These are phyloP conservation scores for Emiliania huxleyi DNA, from an alignment of 78 protist species.

Conservation along the genomic window DNA sequence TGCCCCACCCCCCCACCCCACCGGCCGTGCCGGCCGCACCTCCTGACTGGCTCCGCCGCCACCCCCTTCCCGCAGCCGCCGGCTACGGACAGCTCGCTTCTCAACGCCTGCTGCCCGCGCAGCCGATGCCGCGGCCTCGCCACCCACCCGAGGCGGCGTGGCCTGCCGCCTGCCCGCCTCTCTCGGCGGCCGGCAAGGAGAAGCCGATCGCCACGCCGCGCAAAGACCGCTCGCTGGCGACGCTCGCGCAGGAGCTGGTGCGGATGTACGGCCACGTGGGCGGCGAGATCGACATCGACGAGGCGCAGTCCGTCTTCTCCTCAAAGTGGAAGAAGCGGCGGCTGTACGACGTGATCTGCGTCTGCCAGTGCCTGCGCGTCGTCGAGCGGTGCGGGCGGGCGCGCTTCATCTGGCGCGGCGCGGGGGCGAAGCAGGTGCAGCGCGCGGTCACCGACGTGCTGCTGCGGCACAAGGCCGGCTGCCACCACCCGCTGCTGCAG, in stretches of 20 bases:
- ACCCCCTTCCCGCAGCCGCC: too few relatives aligned
- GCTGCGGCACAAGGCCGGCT: not conserved
- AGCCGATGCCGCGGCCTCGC: too few relatives aligned
- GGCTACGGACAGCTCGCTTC: too few relatives aligned
- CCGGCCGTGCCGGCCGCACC: too few relatives aligned
- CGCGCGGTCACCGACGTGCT: not conserved
- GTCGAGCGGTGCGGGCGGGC: not conserved
- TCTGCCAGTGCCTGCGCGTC: not conserved
- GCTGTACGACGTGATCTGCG: not conserved
- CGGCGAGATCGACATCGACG: not conserved
- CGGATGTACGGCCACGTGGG: not conserved
- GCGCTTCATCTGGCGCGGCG: not conserved
- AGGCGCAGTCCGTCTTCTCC: not conserved
- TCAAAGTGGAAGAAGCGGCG: slow-evolving; percentile 8
- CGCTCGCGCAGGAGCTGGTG: not conserved
- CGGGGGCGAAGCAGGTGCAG: not conserved
- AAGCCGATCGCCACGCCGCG: too few relatives aligned
- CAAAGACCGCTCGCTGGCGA: not conserved
- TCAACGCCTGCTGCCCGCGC: too few relatives aligned
- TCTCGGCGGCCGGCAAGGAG: too few relatives aligned
- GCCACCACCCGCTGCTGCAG: not conserved
- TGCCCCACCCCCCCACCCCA: too few relatives aligned
- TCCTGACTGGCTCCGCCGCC: too few relatives aligned
- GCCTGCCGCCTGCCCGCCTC: too few relatives aligned
- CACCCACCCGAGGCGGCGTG: too few relatives aligned